Conservation (phyloP, 2,329 filamentous ascomycete genomes). For the Rachicladosporium sp. region DNA sequence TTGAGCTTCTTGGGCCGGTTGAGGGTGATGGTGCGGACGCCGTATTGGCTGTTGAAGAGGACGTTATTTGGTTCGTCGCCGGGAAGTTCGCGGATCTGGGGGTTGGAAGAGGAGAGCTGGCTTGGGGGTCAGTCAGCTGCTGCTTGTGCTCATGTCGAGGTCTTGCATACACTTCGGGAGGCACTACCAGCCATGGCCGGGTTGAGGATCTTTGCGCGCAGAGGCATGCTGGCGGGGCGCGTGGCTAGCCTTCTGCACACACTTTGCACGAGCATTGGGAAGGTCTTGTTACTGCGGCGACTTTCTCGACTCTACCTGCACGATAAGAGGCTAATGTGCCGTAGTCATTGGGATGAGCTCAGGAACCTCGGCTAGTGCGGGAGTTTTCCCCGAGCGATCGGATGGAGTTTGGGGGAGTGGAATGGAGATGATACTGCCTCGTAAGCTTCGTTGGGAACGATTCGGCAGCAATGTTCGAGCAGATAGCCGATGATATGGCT, state of each 20-base stretch:
- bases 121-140: slow-evolving; percentile 21
- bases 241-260: slow-evolving; percentile 27
- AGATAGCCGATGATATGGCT: no score
- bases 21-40: slow-evolving; percentile 81
- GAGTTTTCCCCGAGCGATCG: no score
- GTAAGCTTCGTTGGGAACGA: no score
- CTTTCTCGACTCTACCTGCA: no score
- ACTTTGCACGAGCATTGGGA: slow-evolving; percentile 35
- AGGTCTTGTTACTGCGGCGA: background rate
- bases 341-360: no score
- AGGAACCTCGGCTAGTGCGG: no score
- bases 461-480: no score
- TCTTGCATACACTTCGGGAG: slow-evolving; percentile 40
- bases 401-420: no score
- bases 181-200: slow-evolving; percentile 40
- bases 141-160: no score
- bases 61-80: slow-evolving; percentile 80
- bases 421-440: no score
- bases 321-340: no score
- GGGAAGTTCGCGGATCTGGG: slow-evolving; percentile 40
- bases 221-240: slow-evolving; percentile 51
- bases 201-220: slow-evolving; percentile 62
- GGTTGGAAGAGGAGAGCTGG: slow-evolving; percentile 18
- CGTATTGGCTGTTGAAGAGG: slow-evolving; percentile 78
- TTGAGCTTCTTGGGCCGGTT: slow-evolving; percentile 90